Conservation (phyloP, 2,329 filamentous ascomycete species). For the Trichoderma cornu-damae region DNA sequence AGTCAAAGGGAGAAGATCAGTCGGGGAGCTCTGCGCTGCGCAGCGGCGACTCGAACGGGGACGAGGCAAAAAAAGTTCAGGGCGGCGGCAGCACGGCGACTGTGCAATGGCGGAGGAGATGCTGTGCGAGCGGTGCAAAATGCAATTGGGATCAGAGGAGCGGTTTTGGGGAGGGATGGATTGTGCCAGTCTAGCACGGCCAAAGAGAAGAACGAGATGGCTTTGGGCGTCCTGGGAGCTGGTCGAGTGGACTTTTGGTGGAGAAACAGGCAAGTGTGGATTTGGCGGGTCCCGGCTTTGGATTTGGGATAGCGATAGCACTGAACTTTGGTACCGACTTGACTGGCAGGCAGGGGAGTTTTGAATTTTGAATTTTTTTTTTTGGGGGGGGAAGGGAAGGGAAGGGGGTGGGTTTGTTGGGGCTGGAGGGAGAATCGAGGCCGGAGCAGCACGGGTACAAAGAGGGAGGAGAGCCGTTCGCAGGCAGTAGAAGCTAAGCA, state of each 20-base stretch:
- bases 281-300: constrained; percentile 18
- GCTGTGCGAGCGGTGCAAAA: constrained; percentile 12
- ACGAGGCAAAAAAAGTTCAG: not conserved
- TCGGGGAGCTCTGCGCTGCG: not conserved
- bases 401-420: too few relatives aligned
- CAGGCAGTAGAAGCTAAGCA: too few relatives aligned
- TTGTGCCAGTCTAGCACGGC: constrained; percentile 17
- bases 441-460: constrained; percentile 10
- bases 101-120: constrained; percentile 1
- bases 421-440: constrained; percentile 5
- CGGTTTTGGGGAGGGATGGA: constrained; percentile 17
- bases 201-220: constrained; percentile 13
- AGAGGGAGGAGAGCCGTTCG: not conserved
- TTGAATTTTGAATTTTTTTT: too few relatives aligned
- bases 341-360: too few relatives aligned
- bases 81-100: constrained; percentile 1
- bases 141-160: constrained; percentile 11
- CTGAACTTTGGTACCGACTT: too few relatives aligned
- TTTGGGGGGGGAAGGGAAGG: too few relatives aligned
- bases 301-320: constrained; percentile 1
- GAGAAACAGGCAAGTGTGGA: constrained; percentile 12
- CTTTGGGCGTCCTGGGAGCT: constrained; percentile 16
- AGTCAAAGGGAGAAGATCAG: not conserved
- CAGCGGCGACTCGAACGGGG: not conserved
- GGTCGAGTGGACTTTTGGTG: constrained; percentile 17